Evolutionary conservation across 352 stramenopile genomes (phyloP), one percentile per base, ranked within the genome.

Genomic region (Phytopythium litorale): DNA sequence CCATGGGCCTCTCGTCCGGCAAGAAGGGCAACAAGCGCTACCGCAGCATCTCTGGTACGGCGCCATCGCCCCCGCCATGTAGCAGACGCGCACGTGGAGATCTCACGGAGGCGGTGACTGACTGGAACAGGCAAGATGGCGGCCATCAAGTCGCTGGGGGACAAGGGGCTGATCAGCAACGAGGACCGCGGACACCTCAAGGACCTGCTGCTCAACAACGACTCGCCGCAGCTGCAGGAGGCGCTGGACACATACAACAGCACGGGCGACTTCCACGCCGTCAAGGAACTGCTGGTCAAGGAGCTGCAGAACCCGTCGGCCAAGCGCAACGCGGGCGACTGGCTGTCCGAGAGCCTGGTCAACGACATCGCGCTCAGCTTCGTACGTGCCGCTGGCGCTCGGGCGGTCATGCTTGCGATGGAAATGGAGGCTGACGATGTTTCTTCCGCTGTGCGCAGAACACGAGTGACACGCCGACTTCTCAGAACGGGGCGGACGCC

Each of bases 21-120:
- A 90, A 85, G 68, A 90, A 88, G 63, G 76, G 74, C 50, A 86
- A 64, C 66, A 92, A 92, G 56, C 80, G 83, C 19, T 87, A 87
- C 56, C 80, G 83, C 43, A 92, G 83, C 60, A 89, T 91, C 54
- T 89, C 78, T 1, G 74, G 56, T 59, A 9, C 19, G 48, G 6
- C 16, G 0, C 49, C 3, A 9, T 18, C 19, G 28, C 28, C 46
- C 18, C 4, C 32, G 5, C n/a, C 18, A 21, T 55, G 23, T 7
- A 40, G 49, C n/a, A 2, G 46, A 52, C n/a, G 19, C 6, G 23
- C 37, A 0, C 0, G 11, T 55, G 25, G 12, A 21, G 49, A 18
- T 21, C 23, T 32, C 3, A 55, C 21, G 5, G n/a, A 0, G 19
- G 23, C 40, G 21, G 2, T 46, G 53, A 48, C 6, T 21, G 33